Conservation (phyloP, 441 rosid species). For the Hura crepitans region DNA sequence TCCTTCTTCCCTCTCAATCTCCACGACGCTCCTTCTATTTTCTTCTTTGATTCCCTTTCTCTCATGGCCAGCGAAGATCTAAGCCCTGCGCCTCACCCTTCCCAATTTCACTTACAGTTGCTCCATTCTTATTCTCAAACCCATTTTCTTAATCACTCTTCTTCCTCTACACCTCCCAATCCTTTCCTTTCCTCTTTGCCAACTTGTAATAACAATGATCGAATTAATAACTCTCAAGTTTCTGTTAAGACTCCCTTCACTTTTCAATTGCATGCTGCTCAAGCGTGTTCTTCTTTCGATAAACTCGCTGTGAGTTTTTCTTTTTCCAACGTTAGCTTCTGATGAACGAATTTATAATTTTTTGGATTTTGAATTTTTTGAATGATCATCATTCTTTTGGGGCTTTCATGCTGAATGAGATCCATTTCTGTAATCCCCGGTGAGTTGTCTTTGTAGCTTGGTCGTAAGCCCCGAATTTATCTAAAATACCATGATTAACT, state of each 20-base stretch:
- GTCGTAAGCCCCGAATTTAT: not conserved
- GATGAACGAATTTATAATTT: not conserved
- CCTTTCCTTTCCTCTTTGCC: constrained; percentile 7
- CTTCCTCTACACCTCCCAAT: constrained; percentile 13
- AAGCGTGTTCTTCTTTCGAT: constrained; percentile 30
- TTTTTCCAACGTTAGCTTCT: not conserved
- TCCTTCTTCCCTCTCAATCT: constrained; percentile 32
- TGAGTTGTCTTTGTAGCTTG: not conserved
- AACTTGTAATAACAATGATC: not conserved
- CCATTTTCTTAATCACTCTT: not conserved
- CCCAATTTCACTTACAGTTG: constrained; percentile 37
- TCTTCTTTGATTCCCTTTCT: constrained; percentile 14
- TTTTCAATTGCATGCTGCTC: constrained; percentile 8
- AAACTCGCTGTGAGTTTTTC: constrained; percentile 32
- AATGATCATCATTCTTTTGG: not conserved
- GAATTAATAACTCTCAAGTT: not conserved
- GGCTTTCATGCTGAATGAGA: not conserved
- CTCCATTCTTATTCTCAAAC: constrained; percentile 29
- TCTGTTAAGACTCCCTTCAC: constrained; percentile 8
- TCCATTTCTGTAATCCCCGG: not conserved
- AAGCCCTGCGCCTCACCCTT: constrained; percentile 24
- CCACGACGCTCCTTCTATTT: not conserved
- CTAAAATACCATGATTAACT: constrained; percentile 10
- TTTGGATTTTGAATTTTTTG: not conserved
- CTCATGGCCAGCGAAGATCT: constrained; percentile 47